phyloP scores from a whole-genome alignment of 192 early-diverging fungal species.

The Coemansia sp. region DNA sequence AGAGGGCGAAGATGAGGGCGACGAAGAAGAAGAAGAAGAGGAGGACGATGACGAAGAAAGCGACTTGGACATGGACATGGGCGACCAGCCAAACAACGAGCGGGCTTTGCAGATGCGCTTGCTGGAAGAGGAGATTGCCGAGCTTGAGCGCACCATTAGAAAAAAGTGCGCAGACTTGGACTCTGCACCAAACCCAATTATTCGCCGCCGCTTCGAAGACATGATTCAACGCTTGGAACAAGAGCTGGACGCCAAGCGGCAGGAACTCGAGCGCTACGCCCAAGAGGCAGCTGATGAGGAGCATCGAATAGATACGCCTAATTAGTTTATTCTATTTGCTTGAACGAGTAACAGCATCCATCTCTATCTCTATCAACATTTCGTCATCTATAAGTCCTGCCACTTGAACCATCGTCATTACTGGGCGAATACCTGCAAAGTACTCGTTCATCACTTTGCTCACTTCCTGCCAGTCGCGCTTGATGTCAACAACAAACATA shows the following conservation, averaged over 20 bases:
- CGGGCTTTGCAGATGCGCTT: conserved; percentile 39
- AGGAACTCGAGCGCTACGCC: conserved; percentile 24
- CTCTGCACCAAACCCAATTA: conserved; percentile 48
- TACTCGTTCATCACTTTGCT: conserved; percentile 28
- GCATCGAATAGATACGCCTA: neutral
- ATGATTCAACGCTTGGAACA: conserved; percentile 36
- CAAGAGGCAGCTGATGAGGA: conserved; percentile 12
- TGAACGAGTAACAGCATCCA: conserved; percentile 34
- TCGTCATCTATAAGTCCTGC: conserved; percentile 30
- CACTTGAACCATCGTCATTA: conserved; percentile 49
- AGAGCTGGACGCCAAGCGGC: conserved; percentile 34
- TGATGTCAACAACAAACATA: conserved; percentile 44
- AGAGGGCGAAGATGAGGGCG: conserved; percentile 30
- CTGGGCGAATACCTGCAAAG: conserved; percentile 27
- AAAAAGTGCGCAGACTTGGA: conserved; percentile 44
- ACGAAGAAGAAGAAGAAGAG: conserved; percentile 32
- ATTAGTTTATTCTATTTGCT: neutral
- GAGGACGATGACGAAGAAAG: conserved; percentile 35
- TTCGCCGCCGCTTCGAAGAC: conserved; percentile 43
- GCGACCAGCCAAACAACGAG: conserved; percentile 40
- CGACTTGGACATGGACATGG: conserved; percentile 21
- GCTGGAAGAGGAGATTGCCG: conserved; percentile 42
- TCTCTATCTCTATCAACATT: conserved; percentile 51
- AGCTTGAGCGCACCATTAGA: conserved; percentile 36
- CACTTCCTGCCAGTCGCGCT: conserved; percentile 38